These are phyloP conservation scores for Xylaria sp. DNA, from an alignment of 2,329 filamentous ascomycete genomes.

Conservation along the genomic window DNA sequence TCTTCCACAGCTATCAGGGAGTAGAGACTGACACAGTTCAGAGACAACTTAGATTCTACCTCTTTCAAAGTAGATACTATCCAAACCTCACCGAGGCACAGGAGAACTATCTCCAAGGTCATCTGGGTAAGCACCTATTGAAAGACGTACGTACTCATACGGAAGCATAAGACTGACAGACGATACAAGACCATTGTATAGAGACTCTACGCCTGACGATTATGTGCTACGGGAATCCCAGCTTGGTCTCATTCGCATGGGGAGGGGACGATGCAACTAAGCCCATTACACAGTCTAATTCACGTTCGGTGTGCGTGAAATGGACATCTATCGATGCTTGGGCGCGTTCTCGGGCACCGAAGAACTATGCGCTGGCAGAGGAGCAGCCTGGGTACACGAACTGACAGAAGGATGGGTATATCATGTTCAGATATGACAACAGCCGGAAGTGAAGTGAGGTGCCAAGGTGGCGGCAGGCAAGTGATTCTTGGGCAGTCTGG, in stretches of 20 bases:
- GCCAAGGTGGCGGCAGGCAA: too few species aligned
- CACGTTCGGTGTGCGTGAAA: slow-evolving; percentile 28
- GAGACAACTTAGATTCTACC: slow-evolving; percentile 35
- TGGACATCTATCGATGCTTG: slow-evolving; percentile 11
- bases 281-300: slow-evolving; percentile 28
- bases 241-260: slow-evolving; percentile 31
- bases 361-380: background rate
- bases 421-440: too few species aligned
- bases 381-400: background rate
- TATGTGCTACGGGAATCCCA: slow-evolving; percentile 36
- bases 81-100: slow-evolving; percentile 24
- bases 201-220: slow-evolving; percentile 28
- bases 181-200: slow-evolving; percentile 32
- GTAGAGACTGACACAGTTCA: background rate
- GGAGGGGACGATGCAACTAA: background rate
- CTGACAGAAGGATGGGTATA: too few species aligned
- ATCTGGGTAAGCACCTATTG: slow-evolving; percentile 26
- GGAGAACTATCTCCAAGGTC: slow-evolving; percentile 26
- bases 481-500: too few species aligned
- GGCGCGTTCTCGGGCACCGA: background rate
- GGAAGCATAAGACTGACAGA: background rate
- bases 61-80: slow-evolving; percentile 34
- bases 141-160: background rate
- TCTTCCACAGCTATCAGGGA: background rate
- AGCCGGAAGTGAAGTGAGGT: too few species aligned